Evolutionary conservation across 192 early-diverging fungal species (phyloP).

Genomic region (Coemansia erecta): DNA sequence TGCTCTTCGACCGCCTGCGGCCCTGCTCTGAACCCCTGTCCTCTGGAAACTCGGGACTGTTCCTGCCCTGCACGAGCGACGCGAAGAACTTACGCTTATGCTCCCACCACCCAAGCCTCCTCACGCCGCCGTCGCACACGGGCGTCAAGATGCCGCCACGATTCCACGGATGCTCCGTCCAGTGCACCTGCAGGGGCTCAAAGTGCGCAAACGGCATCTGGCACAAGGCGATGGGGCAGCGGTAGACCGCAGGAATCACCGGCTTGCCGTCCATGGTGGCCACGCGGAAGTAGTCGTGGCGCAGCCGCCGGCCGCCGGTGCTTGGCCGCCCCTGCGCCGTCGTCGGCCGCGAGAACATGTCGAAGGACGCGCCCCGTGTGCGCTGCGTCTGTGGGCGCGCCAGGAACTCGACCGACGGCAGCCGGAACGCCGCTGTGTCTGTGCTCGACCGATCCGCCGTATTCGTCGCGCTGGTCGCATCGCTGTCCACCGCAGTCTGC

Average conservation of each 20-base stretch:
- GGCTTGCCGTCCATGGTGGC: slow-evolving; percentile 39
- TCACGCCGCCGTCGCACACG: slow-evolving; percentile 37
- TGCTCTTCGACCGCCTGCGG: slow-evolving; percentile 20
- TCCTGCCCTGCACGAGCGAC: slow-evolving; percentile 23
- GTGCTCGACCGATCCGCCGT: no score
- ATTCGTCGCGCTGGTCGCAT: no score
- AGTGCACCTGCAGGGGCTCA: slow-evolving; percentile 35
- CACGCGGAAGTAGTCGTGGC: slow-evolving; percentile 40
- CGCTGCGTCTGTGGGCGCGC: no score
- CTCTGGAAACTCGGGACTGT: slow-evolving; percentile 30
- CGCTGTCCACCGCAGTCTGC: background rate
- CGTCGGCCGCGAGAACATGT: slow-evolving; percentile 4
- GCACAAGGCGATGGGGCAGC: slow-evolving; percentile 35
- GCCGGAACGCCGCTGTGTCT: background rate
- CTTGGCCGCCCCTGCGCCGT: background rate
- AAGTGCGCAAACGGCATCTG: slow-evolving; percentile 17
- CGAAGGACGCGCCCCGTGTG: no score
- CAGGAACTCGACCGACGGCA: background rate
- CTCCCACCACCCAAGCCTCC: slow-evolving; percentile 44
- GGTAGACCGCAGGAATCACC: slow-evolving; percentile 15
- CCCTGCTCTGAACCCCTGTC: background rate
- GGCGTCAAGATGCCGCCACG: slow-evolving; percentile 42
- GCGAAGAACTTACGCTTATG: slow-evolving; percentile 41
- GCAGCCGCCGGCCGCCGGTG: slow-evolving; percentile 18
- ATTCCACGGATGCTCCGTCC: slow-evolving; percentile 45